Evolutionary conservation across 805 yeast species (phyloP).

Genomic region (Sugiyamaella mastotermitis): DNA sequence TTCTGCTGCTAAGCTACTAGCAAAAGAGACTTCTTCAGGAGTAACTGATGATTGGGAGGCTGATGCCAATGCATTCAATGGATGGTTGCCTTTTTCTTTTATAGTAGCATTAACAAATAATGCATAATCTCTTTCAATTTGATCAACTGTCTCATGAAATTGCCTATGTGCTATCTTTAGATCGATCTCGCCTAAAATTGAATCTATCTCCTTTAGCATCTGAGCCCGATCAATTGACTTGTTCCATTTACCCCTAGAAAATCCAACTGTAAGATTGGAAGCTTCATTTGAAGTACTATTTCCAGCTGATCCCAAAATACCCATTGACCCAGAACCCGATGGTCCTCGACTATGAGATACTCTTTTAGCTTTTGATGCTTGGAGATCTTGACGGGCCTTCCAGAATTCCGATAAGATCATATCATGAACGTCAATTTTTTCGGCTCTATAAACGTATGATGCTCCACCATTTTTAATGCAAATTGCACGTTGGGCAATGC

Average conservation of each 20-base stretch:
- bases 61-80: not conserved
- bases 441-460: conserved; percentile 37
- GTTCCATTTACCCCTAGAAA: no score
- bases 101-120: not conserved
- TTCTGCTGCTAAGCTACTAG: conserved; percentile 14
- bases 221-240: conserved; percentile 14
- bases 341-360: conserved; percentile 1
- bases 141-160: conserved; percentile 40
- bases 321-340: conserved; percentile 4
- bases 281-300: no score
- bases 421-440: conserved; percentile 16
- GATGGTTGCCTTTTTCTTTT: no score
- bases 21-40: not conserved
- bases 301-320: not conserved
- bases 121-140: conserved; percentile 10
- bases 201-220: conserved; percentile 50
- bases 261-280: no score
- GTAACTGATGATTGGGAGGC: not conserved
- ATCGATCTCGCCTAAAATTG: conserved; percentile 62
- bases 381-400: conserved; percentile 14
- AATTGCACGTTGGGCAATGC: conserved; percentile 29
- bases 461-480: conserved; percentile 43
- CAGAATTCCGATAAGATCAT: conserved; percentile 15
- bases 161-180: conserved; percentile 56
- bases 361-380: not conserved